Base-by-base conservation (phyloP, 2,329 filamentous ascomycete species). In the Fusarium dimerum region DNA sequence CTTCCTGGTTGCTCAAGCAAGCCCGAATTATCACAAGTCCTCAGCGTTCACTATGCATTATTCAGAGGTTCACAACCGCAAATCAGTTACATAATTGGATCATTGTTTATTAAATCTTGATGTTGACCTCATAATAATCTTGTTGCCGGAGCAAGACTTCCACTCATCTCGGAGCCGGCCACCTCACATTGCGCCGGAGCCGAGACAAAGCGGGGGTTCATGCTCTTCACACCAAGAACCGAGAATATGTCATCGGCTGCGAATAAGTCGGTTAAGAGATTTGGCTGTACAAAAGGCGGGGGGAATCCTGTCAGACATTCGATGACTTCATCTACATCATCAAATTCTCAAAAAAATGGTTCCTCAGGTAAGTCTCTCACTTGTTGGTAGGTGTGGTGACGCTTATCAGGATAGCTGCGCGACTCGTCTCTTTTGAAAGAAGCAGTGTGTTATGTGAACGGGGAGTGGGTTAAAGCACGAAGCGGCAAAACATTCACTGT, bases 401-500 rank as follows among this genome's bases (percentile, higher is more conserved):
- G 32, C 32, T 36, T 4, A 36, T 9, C 9, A 36, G 3, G 32
- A 12, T 15, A 36, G 32, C 32, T 36, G 5, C 32, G 32, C 11
- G 89, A 93, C 63, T 83, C 84, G 36, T 90, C 88, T 20, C 82
- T 99, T 54, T 83, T 97, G 66, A 97, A 95, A 77, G 84, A 87
- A 63, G 83, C 92, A 69, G 82, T 84, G 54, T 84, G 85, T 66
- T 97, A 93, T 69, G 86, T 97, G 67, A 93, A 99, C 70, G 94
- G 94, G 66, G 83, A 96, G 81, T 99, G 92, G 90, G 83, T 95
- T 56, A 81, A 82, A 63, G 90, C 93, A 63, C 84, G 85, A 67
- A 96, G 91, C 1, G 90, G 91, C 68, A 86, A 95, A 81, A 96
- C 91, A 43, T 99, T 97, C 72, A 87, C 94, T 70, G 90, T 97